Conservation (phyloP, 768 basidiomycete species). For the Phanerochaete carnosa region DNA sequence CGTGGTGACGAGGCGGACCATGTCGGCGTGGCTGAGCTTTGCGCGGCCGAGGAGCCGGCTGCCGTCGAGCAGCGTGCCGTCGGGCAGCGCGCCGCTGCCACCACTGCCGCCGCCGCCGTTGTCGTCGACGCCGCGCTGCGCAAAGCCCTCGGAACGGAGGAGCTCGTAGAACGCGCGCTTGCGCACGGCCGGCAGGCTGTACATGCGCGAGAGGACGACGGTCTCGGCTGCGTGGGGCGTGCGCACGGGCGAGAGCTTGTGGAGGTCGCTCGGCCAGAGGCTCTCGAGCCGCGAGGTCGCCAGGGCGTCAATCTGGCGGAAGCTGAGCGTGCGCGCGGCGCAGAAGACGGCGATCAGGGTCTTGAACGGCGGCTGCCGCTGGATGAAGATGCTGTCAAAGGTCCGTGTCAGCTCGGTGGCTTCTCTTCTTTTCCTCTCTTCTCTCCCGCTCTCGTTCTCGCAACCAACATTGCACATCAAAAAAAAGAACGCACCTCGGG, state of each 20-base stretch:
- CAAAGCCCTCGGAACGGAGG: conserved; percentile 27
- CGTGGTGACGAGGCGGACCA: conserved; percentile 20
- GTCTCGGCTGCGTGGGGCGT: conserved; percentile 28
- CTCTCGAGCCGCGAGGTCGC: conserved; percentile 26
- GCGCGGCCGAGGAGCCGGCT: neutral
- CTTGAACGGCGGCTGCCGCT: conserved; percentile 25
- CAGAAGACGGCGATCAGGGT: conserved; percentile 32
- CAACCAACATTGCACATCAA: too few species aligned
- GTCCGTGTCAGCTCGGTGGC: neutral
- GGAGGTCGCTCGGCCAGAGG: conserved; percentile 30
- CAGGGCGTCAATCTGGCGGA: conserved; percentile 26
- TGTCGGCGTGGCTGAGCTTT: conserved; percentile 13
- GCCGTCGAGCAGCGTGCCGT: neutral
- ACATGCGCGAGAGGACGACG: conserved; percentile 29
- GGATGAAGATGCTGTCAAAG: conserved; percentile 21
- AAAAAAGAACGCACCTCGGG: conserved; percentile 26
- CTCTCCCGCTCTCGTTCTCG: too few species aligned
- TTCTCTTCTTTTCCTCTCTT: too few species aligned
- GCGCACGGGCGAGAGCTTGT: conserved; percentile 5
- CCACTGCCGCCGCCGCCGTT: neutral
- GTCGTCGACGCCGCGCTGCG: conserved; percentile 17
- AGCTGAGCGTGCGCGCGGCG: conserved; percentile 32
- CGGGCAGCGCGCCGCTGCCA: neutral
- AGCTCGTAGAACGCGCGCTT: conserved; percentile 41
- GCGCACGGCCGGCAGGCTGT: conserved; percentile 26